Conservation (phyloP, 257 asterid species). For the Galeopsis tetrahit region DNA sequence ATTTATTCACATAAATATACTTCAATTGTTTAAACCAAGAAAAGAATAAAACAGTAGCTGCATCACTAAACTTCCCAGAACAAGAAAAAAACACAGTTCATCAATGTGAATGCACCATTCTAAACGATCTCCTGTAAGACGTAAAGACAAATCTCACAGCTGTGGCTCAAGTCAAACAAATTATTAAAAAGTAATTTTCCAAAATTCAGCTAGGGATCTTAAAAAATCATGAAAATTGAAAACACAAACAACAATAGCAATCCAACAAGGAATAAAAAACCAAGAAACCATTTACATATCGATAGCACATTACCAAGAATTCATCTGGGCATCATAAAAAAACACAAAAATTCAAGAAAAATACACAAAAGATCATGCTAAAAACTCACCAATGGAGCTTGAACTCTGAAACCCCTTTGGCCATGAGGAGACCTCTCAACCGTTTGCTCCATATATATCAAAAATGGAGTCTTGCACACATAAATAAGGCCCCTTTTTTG, state of each 20-base stretch:
- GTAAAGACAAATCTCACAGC: constrained; percentile 3
- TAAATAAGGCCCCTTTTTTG: constrained; percentile 36
- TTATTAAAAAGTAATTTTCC: background rate
- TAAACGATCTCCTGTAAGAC: constrained; percentile 25
- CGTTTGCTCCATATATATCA: constrained; percentile 66
- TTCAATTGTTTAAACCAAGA: background rate
- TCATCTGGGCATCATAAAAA: constrained; percentile 36
- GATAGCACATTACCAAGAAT: constrained; percentile 38
- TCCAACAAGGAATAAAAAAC: background rate
- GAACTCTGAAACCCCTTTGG: constrained; percentile 81
- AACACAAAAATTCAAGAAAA: constrained; percentile 29
- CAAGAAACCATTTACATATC: background rate
- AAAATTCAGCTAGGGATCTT: constrained; percentile 34
- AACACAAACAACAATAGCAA: constrained; percentile 22
- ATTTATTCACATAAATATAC: constrained; percentile 2
- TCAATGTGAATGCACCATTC: constrained; percentile 30
- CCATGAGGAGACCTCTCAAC: constrained; percentile 76
- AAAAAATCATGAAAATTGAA: constrained; percentile 24
- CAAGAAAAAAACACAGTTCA: constrained; percentile 25
- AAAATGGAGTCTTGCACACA: constrained; percentile 43
- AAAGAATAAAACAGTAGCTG: constrained; percentile 24
- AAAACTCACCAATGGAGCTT: constrained; percentile 86
- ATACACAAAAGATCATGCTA: constrained; percentile 27
- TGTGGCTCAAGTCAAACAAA: constrained; percentile 17
- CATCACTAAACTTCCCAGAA: constrained; percentile 16